Conservation (phyloP, 2,329 filamentous ascomycete genomes). For the Scedosporium boydii region DNA sequence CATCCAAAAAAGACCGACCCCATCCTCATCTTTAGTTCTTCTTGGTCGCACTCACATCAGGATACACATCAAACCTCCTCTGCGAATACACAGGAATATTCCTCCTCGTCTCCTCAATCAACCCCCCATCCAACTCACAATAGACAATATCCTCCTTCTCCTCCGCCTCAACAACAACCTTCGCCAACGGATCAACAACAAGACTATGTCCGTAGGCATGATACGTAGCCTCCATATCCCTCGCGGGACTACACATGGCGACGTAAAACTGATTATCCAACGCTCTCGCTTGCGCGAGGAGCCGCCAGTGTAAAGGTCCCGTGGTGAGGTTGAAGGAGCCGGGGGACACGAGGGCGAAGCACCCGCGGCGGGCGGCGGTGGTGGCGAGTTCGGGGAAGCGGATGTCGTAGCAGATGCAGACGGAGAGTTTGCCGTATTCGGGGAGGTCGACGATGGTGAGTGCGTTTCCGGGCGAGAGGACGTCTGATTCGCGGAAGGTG, state of each 20-base stretch:
- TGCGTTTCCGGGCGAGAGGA: conserved; percentile 75
- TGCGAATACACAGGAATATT: conserved; percentile 79
- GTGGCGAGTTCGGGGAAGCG: conserved; percentile 91
- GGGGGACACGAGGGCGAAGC: conserved; percentile 82
- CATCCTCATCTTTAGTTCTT: conserved; percentile 29
- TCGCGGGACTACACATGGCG: conserved; percentile 80
- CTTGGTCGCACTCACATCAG: conserved; percentile 62
- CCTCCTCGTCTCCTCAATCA: conserved; percentile 66
- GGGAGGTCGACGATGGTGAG: conserved; percentile 80
- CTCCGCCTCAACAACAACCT: conserved; percentile 68
- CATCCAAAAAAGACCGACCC: neutral
- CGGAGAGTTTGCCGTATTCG: conserved; percentile 75
- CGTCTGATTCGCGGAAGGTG: conserved; percentile 80
- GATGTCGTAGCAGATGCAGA: conserved; percentile 97
- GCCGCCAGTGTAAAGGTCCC: conserved; percentile 81
- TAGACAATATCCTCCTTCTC: conserved; percentile 70
- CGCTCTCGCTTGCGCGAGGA: conserved; percentile 73
- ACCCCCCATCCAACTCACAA: conserved; percentile 57
- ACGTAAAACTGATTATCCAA: conserved; percentile 95
- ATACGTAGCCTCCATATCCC: conserved; percentile 69
- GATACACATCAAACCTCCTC: conserved; percentile 90
- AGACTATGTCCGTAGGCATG: conserved; percentile 89
- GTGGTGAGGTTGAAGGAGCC: conserved; percentile 97
- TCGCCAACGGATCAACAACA: conserved; percentile 78
- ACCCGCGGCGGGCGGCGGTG: conserved; percentile 76